A percentile compares a stretch with the other conserved stretches of the same genome.
phyloP scores from a whole-genome alignment of 1,139 yeast species.

The Blastobotrys buckinghamii region DNA sequence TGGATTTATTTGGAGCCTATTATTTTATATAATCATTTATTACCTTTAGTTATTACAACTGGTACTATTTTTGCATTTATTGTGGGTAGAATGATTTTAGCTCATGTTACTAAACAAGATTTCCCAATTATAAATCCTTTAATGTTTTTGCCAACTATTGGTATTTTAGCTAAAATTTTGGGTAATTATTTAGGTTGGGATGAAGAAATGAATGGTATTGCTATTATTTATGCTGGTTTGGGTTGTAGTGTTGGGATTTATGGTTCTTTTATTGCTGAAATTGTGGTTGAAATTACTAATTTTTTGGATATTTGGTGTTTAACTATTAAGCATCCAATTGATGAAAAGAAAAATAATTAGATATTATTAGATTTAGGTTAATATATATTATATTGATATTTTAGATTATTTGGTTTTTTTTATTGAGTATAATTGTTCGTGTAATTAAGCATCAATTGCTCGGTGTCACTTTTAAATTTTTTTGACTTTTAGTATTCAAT shows the following conservation, averaged over 20 bases:
- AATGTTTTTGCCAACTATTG: conserved; percentile 57
- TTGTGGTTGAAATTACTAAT: conserved; percentile 74
- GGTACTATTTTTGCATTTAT: conserved; percentile 76
- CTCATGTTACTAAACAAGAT: conserved; percentile 72
- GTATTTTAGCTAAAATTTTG: conserved; percentile 39
- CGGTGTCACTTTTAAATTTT: no score
- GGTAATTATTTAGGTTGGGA: conserved; percentile 29
- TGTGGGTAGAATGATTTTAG: conserved; percentile 85
- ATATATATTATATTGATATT: no score
- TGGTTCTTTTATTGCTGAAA: conserved; percentile 71
- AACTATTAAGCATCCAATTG: conserved; percentile 71
- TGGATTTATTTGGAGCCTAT: conserved; percentile 43
- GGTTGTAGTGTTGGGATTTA: conserved; percentile 76
- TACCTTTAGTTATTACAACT: conserved; percentile 61
- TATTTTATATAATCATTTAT: conserved; percentile 42
- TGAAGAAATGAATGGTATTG: conserved; percentile 21
- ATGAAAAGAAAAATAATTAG: conserved; percentile 38
- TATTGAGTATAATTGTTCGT: no score
- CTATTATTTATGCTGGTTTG: conserved; percentile 57
- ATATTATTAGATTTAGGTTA: no score
- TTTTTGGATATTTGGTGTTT: conserved; percentile 83
- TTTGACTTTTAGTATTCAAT: no score
- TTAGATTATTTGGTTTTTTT: no score
- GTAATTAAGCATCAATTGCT: no score
- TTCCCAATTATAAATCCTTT: conserved; percentile 75